Conservation (phyloP, 2,329 filamentous ascomycete genomes). For the Fusarium armeniacum region DNA sequence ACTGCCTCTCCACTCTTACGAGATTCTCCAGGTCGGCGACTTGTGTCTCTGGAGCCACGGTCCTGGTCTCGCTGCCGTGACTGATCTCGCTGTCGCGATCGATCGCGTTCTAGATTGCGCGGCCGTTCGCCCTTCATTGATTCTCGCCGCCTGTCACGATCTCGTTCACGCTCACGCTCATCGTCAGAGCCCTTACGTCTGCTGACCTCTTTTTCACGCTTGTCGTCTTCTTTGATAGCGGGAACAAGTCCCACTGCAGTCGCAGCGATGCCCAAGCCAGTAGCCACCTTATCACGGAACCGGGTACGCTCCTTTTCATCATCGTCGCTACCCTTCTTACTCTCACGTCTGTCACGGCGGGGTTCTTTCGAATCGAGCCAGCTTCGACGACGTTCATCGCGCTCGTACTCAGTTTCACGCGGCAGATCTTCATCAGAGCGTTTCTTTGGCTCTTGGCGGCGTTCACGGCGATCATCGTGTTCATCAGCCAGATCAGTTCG, state of each 20-base stretch:
- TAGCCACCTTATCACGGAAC: slow-evolving; percentile 63
- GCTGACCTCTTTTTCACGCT: slow-evolving; percentile 53
- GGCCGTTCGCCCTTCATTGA: slow-evolving; percentile 7
- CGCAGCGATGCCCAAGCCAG: slow-evolving; percentile 64
- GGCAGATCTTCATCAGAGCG: slow-evolving; percentile 52
- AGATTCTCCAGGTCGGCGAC: slow-evolving; percentile 57
- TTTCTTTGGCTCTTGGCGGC: slow-evolving; percentile 52
- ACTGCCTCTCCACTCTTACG: slow-evolving; percentile 56
- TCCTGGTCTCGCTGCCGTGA: slow-evolving; percentile 45
- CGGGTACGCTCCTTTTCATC: slow-evolving; percentile 60
- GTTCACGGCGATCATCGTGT: slow-evolving; percentile 61
- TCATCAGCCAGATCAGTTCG: slow-evolving; percentile 58
- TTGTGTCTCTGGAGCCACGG: slow-evolving; percentile 50
- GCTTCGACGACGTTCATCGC: slow-evolving; percentile 50
- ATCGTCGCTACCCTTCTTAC: slow-evolving; percentile 51
- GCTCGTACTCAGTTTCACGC: slow-evolving; percentile 50
- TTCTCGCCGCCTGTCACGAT: slow-evolving; percentile 25
- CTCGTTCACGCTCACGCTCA: slow-evolving; percentile 48
- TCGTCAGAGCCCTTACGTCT: slow-evolving; percentile 53
- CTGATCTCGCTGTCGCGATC: slow-evolving; percentile 40
- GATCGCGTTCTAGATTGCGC: slow-evolving; percentile 33
- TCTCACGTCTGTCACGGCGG: slow-evolving; percentile 51
- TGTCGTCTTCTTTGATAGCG: slow-evolving; percentile 57
- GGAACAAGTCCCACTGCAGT: slow-evolving; percentile 62
- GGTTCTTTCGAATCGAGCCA: slow-evolving; percentile 48